A percentile compares a stretch with the other conserved stretches of the same genome.
Evolutionary conservation across 164 flowering plant species (phyloP).

Genomic region (Brasenia schreberi): DNA sequence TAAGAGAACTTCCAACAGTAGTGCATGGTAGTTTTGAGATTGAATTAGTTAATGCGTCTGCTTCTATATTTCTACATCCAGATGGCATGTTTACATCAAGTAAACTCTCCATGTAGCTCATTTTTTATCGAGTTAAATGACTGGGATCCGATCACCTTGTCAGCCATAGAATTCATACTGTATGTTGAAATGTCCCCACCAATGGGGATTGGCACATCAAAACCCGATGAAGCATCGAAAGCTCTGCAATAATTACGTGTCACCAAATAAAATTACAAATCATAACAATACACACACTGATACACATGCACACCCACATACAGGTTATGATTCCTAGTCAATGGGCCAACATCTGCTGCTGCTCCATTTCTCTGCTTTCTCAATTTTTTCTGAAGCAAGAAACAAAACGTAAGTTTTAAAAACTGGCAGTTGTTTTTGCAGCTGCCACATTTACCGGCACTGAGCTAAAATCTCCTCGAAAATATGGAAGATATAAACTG

Average conservation of each 20-base stretch:
- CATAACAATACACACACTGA: not conserved
- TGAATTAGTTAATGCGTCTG: slow-evolving; percentile 19
- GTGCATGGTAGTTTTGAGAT: slow-evolving; percentile 10
- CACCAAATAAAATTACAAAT: too few relatives aligned
- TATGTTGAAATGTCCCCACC: slow-evolving; percentile 28
- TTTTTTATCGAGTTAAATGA: slow-evolving; percentile 27
- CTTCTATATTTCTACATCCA: slow-evolving; percentile 24
- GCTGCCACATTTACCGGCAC: too few relatives aligned
- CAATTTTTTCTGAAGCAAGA: slow-evolving; percentile 33
- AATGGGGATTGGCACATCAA: slow-evolving; percentile 23
- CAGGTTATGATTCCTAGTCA: slow-evolving; percentile 37
- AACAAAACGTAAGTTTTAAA: too few relatives aligned
- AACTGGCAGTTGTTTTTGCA: too few relatives aligned
- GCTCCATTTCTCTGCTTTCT: slow-evolving; percentile 29
- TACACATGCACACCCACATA: slow-evolving; percentile 9
- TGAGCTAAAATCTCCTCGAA: too few relatives aligned
- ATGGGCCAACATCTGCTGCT: slow-evolving; percentile 17
- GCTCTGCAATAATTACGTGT: not conserved
- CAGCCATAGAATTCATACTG: slow-evolving; percentile 30
- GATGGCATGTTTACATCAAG: slow-evolving; percentile 21
- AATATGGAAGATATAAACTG: too few relatives aligned
- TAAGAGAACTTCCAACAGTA: slow-evolving; percentile 18
- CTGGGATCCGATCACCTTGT: slow-evolving; percentile 22
- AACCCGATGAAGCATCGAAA: slow-evolving; percentile 15
- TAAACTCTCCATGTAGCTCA: slow-evolving; percentile 34